Evolutionary conservation across 306 rosid genomes (phyloP), one percentile per base, ranked within the genome.

Genomic region (Begonia peltatifolia): DNA sequence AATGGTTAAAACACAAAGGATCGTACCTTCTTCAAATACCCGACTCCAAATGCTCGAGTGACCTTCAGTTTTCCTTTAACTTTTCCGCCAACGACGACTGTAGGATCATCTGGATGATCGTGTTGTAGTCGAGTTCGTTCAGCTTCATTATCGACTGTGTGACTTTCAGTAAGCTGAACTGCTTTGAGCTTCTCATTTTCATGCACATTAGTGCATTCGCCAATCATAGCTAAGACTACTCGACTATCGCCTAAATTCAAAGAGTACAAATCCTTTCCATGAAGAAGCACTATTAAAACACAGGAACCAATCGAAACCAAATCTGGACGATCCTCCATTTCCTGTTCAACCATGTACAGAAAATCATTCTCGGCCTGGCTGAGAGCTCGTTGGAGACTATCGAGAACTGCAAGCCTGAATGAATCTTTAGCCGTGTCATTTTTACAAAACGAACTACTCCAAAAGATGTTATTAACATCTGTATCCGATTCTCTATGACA

Each of bases 31-130:
- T 90, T 90, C 76, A 90, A 75, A 77, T 90, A 90, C 68, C 99
- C 99, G 64, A 90, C 99, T 63, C 99, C 99, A 59, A 90, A 71
- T 15, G 99, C 99, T 12, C 99, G 95, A 68, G 95, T 83, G 65
- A 86, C 95, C 75, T 83, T 86, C 65, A 90, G 60, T 71, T 86
- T 90, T 48, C 99, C 99, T 77, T 90, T 90, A 44, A 90, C 94
- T 77, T 77, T 90, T 59, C 94, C 95, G 42, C 71, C 78, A 15
- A 68, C 42, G 20, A 90, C 38, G 59, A 77, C 58, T 63, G 53
- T 69, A 5, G 92, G 86, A 59, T 90, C 99, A 54, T 90, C 95
- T 14, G 88, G 99, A 71, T 90, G 99, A 22, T 83, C 90, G 43
- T 52, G 53, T 54, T 74, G 15, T 52, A 90, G 75, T 46, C 65